Conservation (phyloP, 768 basidiomycete species). For the Neoboletus subvelutipes region DNA sequence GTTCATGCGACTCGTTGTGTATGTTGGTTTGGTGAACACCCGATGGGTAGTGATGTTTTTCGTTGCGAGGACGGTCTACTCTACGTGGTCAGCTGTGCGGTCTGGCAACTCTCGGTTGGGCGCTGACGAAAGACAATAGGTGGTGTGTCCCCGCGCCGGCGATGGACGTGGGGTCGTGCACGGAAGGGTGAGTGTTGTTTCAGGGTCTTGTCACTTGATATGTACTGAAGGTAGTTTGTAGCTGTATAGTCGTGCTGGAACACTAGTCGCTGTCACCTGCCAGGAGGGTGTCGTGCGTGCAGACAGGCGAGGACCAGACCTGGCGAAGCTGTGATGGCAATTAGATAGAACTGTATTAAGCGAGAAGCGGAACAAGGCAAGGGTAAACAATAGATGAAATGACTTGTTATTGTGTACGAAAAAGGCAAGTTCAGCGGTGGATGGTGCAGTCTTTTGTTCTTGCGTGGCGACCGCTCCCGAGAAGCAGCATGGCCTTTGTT, state of each 20-base stretch:
- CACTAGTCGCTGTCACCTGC: constrained; percentile 68
- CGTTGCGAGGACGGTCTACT: constrained; percentile 80
- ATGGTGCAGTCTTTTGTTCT: constrained; percentile 33
- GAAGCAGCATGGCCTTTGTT: constrained; percentile 11
- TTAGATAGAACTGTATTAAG: constrained; percentile 14
- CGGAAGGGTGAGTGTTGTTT: constrained; percentile 54
- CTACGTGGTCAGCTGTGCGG: constrained; percentile 55
- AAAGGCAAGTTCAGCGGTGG: constrained; percentile 20
- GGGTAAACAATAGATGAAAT: constrained; percentile 22
- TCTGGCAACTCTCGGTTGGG: neutral
- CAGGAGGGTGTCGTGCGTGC: constrained; percentile 81
- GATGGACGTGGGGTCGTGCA: constrained; percentile 69
- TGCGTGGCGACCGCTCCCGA: constrained; percentile 28
- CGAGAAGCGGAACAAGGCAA: constrained; percentile 20
- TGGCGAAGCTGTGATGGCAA: constrained; percentile 22
- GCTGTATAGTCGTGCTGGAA: constrained; percentile 70
- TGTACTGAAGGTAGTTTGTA: constrained; percentile 29
- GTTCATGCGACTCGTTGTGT: neutral
- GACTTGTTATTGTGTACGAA: constrained; percentile 31
- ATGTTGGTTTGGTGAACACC: neutral
- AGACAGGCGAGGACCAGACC: constrained; percentile 44
- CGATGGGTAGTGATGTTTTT: constrained; percentile 56
- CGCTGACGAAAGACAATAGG: constrained; percentile 38
- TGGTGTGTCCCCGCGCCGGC: constrained; percentile 60
- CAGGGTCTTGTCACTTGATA: neutral